Percentiles rank a stretch among this genome's conserved stretches.
Conservation (phyloP, 2,329 filamentous ascomycete species). For the Paraphoma sp. region DNA sequence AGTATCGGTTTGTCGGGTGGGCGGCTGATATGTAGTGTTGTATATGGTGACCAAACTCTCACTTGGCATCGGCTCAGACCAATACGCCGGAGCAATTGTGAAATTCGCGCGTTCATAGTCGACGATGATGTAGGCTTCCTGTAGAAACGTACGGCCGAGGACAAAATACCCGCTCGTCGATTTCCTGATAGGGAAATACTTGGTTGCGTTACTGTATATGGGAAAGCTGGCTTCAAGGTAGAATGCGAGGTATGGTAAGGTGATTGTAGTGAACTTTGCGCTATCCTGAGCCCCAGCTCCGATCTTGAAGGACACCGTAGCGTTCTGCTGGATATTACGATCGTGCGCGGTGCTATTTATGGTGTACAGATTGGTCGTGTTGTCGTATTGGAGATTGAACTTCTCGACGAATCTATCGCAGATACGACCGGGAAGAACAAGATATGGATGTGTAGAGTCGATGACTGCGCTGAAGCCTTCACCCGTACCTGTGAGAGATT, state of each 20-base stretch:
- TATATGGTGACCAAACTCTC: constrained; percentile 32
- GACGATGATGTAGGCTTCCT: constrained; percentile 47
- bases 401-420: constrained; percentile 46
- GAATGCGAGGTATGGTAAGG: constrained; percentile 39
- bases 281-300: constrained; percentile 12
- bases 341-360: constrained; percentile 36
- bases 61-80: constrained; percentile 25
- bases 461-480: constrained; percentile 39
- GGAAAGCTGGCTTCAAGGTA: constrained; percentile 20
- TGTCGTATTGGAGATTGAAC: constrained; percentile 47
- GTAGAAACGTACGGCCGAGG: constrained; percentile 45
- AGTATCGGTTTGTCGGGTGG: not conserved
- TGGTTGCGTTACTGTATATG: constrained; percentile 12
- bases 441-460: constrained; percentile 49
- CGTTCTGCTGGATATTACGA: constrained; percentile 31
- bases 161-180: constrained; percentile 30
- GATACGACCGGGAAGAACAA: constrained; percentile 38
- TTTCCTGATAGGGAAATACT: constrained; percentile 42
- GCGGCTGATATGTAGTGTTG: constrained; percentile 21
- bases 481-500: constrained; percentile 15
- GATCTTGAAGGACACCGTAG: constrained; percentile 35
- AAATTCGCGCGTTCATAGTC: constrained; percentile 47
- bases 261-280: constrained; percentile 23
- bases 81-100: constrained; percentile 35
- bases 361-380: constrained; percentile 39